Conservation (phyloP, 2,329 filamentous ascomycete species). For the Arachnopeziza araneosa region DNA sequence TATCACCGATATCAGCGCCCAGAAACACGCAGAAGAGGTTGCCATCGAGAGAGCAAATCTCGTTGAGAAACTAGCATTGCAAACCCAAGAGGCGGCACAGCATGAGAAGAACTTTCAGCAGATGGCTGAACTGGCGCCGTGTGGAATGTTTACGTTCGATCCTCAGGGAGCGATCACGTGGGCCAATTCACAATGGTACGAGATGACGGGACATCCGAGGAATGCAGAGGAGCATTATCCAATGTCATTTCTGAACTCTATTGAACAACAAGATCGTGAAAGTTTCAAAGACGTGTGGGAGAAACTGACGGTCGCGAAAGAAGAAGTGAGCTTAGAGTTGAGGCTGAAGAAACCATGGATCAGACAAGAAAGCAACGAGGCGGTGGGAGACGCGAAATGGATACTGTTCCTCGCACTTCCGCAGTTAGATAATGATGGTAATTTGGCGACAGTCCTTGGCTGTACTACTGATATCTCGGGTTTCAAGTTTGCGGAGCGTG, state of each 20-base stretch:
- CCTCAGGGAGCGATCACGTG: slow-evolving; percentile 19
- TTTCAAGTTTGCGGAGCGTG: slow-evolving; percentile 76
- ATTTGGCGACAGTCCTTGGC: slow-evolving; percentile 58
- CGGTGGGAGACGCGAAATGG: slow-evolving; percentile 50
- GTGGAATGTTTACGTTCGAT: slow-evolving; percentile 20
- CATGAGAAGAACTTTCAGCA: slow-evolving; percentile 21
- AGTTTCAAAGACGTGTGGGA: slow-evolving; percentile 56
- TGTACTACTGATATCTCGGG: slow-evolving; percentile 78
- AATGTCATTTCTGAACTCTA: slow-evolving; percentile 65
- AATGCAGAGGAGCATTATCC: slow-evolving; percentile 43
- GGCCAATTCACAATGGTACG: slow-evolving; percentile 39
- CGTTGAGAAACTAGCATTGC: slow-evolving; percentile 14
- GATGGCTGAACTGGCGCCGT: slow-evolving; percentile 22
- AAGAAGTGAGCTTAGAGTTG: slow-evolving; percentile 66
- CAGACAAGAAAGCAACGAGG: slow-evolving; percentile 51
- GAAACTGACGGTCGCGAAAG: slow-evolving; percentile 54
- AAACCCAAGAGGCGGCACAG: slow-evolving; percentile 19
- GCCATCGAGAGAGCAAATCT: slow-evolving; percentile 16
- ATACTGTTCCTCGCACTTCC: slow-evolving; percentile 64
- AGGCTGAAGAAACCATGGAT: slow-evolving; percentile 51
- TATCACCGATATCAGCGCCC: slow-evolving; percentile 22
- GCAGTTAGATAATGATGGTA: slow-evolving; percentile 56
- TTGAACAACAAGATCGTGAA: slow-evolving; percentile 58
- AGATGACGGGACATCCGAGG: slow-evolving; percentile 60
- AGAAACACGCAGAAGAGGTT: slow-evolving; percentile 18